These are phyloP conservation scores for Corylus avellana DNA, from an alignment of 306 rosid species.

Conservation along the genomic window DNA sequence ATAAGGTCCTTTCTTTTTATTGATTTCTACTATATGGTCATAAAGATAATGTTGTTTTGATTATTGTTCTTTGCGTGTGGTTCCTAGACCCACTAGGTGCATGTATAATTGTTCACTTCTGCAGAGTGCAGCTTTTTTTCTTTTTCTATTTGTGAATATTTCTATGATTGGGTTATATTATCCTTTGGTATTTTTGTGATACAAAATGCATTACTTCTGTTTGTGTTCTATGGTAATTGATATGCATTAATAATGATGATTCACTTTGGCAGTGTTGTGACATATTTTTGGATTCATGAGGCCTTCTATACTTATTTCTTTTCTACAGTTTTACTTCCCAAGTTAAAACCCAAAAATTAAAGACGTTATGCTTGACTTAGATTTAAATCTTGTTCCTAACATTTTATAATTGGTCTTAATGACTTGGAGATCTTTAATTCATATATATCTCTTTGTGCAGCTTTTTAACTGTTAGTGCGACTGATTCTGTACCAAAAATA, in stretches of 20 bases:
- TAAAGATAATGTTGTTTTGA: not conserved
- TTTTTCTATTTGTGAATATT: not conserved
- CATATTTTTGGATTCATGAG: not conserved
- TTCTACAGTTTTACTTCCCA: not conserved
- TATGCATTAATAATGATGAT: not conserved
- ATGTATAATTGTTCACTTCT: not conserved
- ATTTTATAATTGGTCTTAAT: not conserved
- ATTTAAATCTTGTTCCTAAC: not conserved
- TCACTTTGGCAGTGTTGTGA: not conserved
- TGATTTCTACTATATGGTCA: not conserved
- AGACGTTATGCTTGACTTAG: not conserved
- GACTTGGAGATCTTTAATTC: not conserved
- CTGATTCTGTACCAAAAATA: slow-evolving; percentile 33
- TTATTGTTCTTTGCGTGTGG: not conserved
- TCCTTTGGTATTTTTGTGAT: not conserved
- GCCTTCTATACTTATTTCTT: not conserved
- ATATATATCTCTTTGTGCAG: slow-evolving; percentile 44
- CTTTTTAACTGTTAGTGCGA: slow-evolving; percentile 34
- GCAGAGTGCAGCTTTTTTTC: not conserved
- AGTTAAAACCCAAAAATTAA: not conserved
- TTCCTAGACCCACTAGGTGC: not conserved
- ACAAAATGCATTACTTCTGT: not conserved
- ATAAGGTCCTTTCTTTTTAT: not conserved
- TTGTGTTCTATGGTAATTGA: not conserved
- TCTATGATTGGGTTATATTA: not conserved